Evolutionary conservation across 148 eudicot species (phyloP).

Genomic region (Arbutus unedo): DNA sequence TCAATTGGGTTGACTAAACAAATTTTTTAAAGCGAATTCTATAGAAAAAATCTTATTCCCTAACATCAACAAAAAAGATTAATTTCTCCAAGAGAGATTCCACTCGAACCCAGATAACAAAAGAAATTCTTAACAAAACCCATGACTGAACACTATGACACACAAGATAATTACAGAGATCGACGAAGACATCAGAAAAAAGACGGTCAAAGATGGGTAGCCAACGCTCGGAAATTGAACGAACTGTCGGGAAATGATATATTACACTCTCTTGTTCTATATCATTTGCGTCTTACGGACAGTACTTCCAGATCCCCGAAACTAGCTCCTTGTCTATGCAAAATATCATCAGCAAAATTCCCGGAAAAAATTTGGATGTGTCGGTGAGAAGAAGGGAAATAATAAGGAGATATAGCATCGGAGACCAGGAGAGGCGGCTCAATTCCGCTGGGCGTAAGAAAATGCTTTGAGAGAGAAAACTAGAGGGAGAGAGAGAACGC

Average conservation of each 20-base stretch:
- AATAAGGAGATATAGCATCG: background rate
- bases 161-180: background rate
- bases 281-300: background rate
- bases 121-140: slow-evolving; percentile 12
- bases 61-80: too few relatives aligned
- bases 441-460: background rate
- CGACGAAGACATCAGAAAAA: background rate
- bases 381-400: background rate
- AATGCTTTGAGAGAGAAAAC: background rate
- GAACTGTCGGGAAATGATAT: background rate
- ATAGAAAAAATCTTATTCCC: too few relatives aligned
- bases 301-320: background rate
- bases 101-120: slow-evolving; percentile 20
- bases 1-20: too few relatives aligned
- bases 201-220: background rate
- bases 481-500: background rate
- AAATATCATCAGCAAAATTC: background rate
- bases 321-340: slow-evolving; percentile 1
- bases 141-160: background rate
- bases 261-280: too few relatives aligned
- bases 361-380: background rate
- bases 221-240: background rate
- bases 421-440: background rate
- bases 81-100: too few relatives aligned
- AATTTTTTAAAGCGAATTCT: background rate